A percentile compares a stretch with the other conserved stretches of the same genome.
phyloP scores from a whole-genome alignment of 2,329 filamentous ascomycete species.

The Hypoxylon sp. region DNA sequence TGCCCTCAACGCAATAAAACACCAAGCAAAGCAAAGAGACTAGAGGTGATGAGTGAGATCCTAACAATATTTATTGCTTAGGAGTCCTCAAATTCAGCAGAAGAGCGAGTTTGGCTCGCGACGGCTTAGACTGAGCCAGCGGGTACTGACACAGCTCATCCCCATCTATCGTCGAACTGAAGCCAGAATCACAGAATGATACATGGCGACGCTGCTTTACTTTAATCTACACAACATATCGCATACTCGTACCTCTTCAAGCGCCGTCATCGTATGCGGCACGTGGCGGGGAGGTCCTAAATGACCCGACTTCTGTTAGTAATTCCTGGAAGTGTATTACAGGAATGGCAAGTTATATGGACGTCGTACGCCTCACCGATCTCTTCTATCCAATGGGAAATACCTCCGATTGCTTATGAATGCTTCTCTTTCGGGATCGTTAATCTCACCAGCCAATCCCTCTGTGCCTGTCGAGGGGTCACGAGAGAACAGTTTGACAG shows the following conservation, averaged over 20 bases:
- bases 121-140: neutral
- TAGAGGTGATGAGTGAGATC: too few relatives aligned
- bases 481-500: too few relatives aligned
- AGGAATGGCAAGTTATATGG: neutral
- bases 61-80: neutral
- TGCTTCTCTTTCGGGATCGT: neutral
- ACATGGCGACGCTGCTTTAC: too few relatives aligned
- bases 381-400: neutral
- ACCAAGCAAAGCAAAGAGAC: neutral
- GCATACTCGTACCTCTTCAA: neutral
- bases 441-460: too few relatives aligned
- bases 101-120: neutral
- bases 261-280: neutral
- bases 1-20: too few relatives aligned
- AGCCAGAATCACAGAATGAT: neutral
- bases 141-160: neutral
- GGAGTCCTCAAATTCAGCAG: neutral
- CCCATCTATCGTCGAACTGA: neutral
- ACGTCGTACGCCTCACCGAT: neutral
- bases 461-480: too few relatives aligned
- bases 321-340: neutral
- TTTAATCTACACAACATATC: neutral
- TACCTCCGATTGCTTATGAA: neutral
- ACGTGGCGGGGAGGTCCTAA: neutral
- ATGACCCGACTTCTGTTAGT: neutral